Evolutionary conservation across 2,329 filamentous ascomycete species (phyloP).

Genomic region (Fusarium tupiense): DNA sequence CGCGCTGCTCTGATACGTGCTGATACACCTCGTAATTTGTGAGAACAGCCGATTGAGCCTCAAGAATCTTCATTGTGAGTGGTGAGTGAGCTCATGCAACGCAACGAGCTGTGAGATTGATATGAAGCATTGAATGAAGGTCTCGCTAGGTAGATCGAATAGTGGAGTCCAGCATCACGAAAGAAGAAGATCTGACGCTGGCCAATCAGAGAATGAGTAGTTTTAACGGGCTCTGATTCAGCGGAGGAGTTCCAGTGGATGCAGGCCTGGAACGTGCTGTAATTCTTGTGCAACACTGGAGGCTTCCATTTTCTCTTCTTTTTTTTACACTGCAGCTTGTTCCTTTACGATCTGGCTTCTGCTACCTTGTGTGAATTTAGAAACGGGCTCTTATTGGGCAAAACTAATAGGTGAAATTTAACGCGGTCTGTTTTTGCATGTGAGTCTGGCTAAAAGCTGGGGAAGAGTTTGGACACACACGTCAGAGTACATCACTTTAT

Average conservation of each 20-base stretch:
- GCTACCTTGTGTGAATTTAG: constrained; percentile 14
- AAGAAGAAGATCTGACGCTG: neutral
- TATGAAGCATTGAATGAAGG: neutral
- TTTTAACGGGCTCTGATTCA: neutral
- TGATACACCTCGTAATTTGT: constrained; percentile 79
- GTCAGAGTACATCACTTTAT: constrained; percentile 19
- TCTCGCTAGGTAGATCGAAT: constrained; percentile 7
- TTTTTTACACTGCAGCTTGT: neutral
- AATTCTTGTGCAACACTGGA: neutral
- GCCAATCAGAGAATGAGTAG: constrained; percentile 14
- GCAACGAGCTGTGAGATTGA: neutral
- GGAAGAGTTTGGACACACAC: neutral
- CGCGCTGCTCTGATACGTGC: constrained; percentile 68
- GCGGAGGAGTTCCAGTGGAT: neutral
- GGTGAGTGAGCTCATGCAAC: neutral
- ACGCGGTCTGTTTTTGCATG: constrained; percentile 18
- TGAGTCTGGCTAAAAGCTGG: constrained; percentile 16
- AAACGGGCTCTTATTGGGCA: neutral
- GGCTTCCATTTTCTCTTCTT: neutral
- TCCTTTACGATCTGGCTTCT: neutral
- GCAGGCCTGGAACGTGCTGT: neutral
- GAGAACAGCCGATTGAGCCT: constrained; percentile 74
- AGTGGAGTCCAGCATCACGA: constrained; percentile 8
- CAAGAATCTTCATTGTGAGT: constrained; percentile 72
- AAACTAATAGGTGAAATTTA: neutral